Evolutionary conservation across 1,284 basidiomycete genomes (phyloP), one percentile per base, ranked within the genome.

Genomic region (Rhodotorula sp.): DNA sequence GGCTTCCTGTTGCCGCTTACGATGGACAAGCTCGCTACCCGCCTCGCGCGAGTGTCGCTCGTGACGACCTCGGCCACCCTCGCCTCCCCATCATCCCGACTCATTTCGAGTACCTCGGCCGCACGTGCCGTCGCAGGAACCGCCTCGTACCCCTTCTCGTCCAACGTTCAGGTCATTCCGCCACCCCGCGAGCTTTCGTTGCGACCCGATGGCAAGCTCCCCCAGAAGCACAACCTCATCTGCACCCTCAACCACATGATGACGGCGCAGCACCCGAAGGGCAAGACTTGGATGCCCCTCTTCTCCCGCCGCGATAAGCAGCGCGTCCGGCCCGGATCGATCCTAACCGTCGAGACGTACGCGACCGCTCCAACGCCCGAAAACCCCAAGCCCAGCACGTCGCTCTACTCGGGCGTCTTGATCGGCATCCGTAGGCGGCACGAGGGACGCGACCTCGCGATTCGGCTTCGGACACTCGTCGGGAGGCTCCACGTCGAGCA

Each of bases 401-500:
- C 86, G 30, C 82, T 85, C 30, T 96, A 95, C 81, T 90, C 91
- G 4, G 93, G 94, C 59, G 89, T 96, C 57, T 83, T 96, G 62
- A 85, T 94, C 77, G 85, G 87, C 55, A 85, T 93, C 70, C 86
- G 90, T 62, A 85, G 91, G 69, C 59, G 74, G n/a, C 73, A 74
- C 61, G 86, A 90, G 55, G 93, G 93, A 0, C 84, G 87, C 36
- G 90, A 91, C 81, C 92, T 91, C 32, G 88, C 86, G 47, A 91
- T 96, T 79, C 84, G 88, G 59, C 81, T 96, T 60, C 85, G 94
- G 71, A 96, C 95, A 81, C 86, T 95, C 75, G 85, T 96, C 67
- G 90, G 92, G 77, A 85, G 90, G 74, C 91, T 89, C 17, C 93
- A 92, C 24, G 89, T 94, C 48, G 93, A 96, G 83, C 89, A 92